A percentile compares a stretch with the other conserved stretches of the same genome.
Evolutionary conservation across 2,329 filamentous ascomycete genomes (phyloP).

Genomic region (Phaeoacremonium minimum): DNA sequence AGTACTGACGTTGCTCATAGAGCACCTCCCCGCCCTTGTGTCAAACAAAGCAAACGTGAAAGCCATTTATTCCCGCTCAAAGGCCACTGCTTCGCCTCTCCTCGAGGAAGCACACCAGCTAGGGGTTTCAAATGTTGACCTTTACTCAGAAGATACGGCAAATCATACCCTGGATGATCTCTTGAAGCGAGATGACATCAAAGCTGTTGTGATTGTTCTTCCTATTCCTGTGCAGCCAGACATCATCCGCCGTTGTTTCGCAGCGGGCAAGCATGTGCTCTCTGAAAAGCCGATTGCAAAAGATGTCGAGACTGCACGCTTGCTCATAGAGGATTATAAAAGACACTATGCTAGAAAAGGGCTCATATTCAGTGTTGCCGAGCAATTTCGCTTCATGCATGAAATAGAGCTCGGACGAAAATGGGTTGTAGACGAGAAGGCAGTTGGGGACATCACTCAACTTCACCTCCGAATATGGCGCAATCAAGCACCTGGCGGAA

Average conservation of each 20-base stretch:
- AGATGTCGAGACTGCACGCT: constrained; percentile 25
- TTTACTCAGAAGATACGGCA: constrained; percentile 52
- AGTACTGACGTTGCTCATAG: not conserved
- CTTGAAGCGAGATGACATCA: constrained; percentile 44
- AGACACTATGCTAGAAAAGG: constrained; percentile 13
- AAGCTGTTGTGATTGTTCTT: constrained; percentile 50
- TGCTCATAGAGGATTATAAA: constrained; percentile 34
- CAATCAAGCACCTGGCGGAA: too few relatives aligned
- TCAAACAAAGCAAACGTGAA: constrained; percentile 41
- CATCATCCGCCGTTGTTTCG: constrained; percentile 51
- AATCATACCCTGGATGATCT: constrained; percentile 41
- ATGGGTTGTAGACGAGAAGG: constrained; percentile 37
- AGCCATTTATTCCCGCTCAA: constrained; percentile 57
- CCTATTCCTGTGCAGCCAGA: constrained; percentile 54
- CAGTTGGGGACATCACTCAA: constrained; percentile 45
- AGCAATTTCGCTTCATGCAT: constrained; percentile 64
- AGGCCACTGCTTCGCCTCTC: constrained; percentile 52
- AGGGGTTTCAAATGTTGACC: constrained; percentile 27
- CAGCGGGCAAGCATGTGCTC: constrained; percentile 46
- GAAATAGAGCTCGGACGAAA: constrained; percentile 51
- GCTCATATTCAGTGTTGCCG: constrained; percentile 55
- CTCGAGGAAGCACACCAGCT: constrained; percentile 23
- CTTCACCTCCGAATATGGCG: constrained; percentile 37
- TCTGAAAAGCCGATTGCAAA: constrained; percentile 35
- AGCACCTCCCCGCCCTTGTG: constrained; percentile 10